Evolutionary conservation across 441 rosid genomes (phyloP).

Genomic region (Euphorbia celastroides): DNA sequence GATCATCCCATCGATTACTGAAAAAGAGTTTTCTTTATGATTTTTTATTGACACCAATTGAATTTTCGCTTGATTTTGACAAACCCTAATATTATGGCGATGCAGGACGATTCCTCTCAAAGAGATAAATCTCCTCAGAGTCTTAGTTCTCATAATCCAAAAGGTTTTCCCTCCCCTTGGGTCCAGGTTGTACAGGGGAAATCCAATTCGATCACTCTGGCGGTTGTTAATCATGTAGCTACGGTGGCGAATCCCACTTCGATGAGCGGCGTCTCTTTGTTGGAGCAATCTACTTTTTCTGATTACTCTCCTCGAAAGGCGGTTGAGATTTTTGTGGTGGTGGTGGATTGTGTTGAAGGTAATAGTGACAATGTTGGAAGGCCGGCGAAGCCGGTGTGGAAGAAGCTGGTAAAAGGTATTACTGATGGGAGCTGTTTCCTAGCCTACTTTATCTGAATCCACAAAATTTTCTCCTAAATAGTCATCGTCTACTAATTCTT

Average conservation of each 20-base stretch:
- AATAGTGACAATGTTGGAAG: conserved; percentile 24
- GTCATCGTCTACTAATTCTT: conserved; percentile 44
- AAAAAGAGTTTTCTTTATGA: too few relatives aligned
- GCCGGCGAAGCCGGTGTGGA: conserved; percentile 54
- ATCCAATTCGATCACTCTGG: conserved; percentile 15
- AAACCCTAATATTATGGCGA: too few relatives aligned
- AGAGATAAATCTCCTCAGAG: conserved; percentile 22
- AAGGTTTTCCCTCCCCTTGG: conserved; percentile 38
- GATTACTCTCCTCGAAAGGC: conserved; percentile 28
- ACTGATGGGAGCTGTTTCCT: conserved; percentile 62
- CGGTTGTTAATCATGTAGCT: conserved; percentile 20
- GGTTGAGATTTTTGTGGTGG: conserved; percentile 21
- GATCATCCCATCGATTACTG: too few relatives aligned
- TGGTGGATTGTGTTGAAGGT: conserved; percentile 2
- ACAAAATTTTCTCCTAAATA: conserved; percentile 45
- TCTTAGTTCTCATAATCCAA: conserved; percentile 27
- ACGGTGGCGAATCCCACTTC: conserved; percentile 28
- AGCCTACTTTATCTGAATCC: conserved; percentile 84
- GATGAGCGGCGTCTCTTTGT: neutral
- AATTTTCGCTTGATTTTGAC: too few relatives aligned
- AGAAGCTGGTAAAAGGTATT: conserved; percentile 46
- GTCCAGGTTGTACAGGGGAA: conserved; percentile 44
- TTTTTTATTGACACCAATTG: too few relatives aligned
- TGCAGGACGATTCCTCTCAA: conserved; percentile 41
- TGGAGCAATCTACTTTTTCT: conserved; percentile 25